Conservation (phyloP, 192 early-diverging fungal genomes). For the Coemansia sp. region DNA sequence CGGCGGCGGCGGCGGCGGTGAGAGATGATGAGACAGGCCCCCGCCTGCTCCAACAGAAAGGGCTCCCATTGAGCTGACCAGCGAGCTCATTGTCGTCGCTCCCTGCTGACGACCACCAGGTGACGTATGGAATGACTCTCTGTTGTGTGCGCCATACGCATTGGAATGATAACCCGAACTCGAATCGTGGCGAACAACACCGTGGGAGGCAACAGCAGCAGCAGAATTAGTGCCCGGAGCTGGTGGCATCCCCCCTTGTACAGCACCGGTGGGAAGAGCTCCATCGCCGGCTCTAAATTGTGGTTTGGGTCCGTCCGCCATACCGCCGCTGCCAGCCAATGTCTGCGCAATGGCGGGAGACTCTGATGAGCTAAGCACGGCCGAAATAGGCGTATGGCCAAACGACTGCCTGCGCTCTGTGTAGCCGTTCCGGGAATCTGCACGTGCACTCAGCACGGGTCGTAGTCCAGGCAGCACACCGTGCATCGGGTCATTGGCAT, state of each 20-base stretch:
- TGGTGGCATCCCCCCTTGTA: too few relatives aligned
- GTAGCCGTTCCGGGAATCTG: constrained; percentile 16
- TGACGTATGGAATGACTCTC: too few relatives aligned
- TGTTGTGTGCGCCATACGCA: neutral
- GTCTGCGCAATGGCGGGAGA: neutral
- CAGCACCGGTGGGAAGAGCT: too few relatives aligned
- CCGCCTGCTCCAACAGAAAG: constrained; percentile 15
- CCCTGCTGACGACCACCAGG: neutral
- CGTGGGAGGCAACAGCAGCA: neutral
- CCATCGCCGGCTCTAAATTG: neutral
- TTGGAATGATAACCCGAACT: neutral
- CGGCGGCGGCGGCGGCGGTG: neutral
- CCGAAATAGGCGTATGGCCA: constrained; percentile 23
- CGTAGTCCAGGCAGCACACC: constrained; percentile 7
- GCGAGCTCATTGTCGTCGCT: constrained; percentile 21
- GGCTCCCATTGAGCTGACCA: constrained; percentile 40
- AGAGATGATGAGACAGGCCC: neutral
- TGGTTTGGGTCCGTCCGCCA: neutral
- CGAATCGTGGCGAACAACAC: constrained; percentile 2
- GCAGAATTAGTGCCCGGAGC: too few relatives aligned
- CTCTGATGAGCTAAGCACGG: constrained; percentile 15
- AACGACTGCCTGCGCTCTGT: constrained; percentile 14
- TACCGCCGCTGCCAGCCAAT: neutral
- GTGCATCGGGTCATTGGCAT: constrained; percentile 1
- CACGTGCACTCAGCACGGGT: constrained; percentile 10